Conservation (phyloP, 2,329 filamentous ascomycete genomes). For the Kalmusia sp. region DNA sequence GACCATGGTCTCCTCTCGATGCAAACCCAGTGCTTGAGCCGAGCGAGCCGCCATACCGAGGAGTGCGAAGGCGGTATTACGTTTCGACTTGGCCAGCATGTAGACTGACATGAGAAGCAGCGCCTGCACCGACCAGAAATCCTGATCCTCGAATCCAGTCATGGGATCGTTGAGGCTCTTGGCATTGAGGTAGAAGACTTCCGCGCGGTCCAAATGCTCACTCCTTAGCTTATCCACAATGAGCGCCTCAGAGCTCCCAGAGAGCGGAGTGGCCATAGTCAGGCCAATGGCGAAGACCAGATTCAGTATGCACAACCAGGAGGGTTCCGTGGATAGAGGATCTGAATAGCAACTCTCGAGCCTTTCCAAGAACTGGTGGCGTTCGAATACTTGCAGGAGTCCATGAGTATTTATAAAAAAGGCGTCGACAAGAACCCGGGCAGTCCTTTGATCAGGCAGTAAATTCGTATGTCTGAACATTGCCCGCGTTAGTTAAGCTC, state of each 20-base stretch:
- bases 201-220: slow-evolving; percentile 61
- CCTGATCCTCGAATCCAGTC: slow-evolving; percentile 65
- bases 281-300: slow-evolving; percentile 70
- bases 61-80: slow-evolving; percentile 69
- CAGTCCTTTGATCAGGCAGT: slow-evolving; percentile 63
- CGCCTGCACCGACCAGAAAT: slow-evolving; percentile 71
- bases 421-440: slow-evolving; percentile 62
- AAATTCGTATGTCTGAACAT: slow-evolving; percentile 56
- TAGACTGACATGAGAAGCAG: slow-evolving; percentile 70
- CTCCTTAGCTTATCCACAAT: slow-evolving; percentile 61
- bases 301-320: slow-evolving; percentile 66
- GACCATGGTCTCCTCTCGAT: slow-evolving; percentile 65
- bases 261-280: slow-evolving; percentile 62
- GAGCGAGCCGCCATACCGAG: slow-evolving; percentile 68
- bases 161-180: slow-evolving; percentile 59
- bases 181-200: slow-evolving; percentile 68
- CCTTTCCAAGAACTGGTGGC: slow-evolving; percentile 55
- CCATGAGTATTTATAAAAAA: slow-evolving; percentile 71
- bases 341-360: slow-evolving; percentile 63
- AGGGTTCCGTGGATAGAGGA: slow-evolving; percentile 58
- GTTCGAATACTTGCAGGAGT: slow-evolving; percentile 67
- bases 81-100: slow-evolving; percentile 66
- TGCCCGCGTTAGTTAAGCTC: too few relatives aligned
- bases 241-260: slow-evolving; percentile 57
- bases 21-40: slow-evolving; percentile 68